Base-by-base conservation (phyloP, 164 flowering plant genomes). In the Hamamelis virginiana region DNA sequence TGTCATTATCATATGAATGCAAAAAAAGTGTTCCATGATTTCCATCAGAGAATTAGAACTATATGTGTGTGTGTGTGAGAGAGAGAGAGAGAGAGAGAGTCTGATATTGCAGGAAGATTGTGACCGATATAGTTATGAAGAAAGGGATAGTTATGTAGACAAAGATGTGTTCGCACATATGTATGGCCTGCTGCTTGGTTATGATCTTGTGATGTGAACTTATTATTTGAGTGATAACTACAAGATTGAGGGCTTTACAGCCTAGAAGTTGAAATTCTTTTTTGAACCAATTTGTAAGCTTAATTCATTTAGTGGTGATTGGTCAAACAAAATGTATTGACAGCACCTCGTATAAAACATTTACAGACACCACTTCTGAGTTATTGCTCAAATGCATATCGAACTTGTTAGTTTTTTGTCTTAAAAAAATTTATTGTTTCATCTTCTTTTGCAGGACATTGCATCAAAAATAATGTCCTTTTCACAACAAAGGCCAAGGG, bases 401-500 rank as follows among this genome's bases (percentile, higher is more conserved):
- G 41, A n/a, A 33, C 41, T 33, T 6, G 41, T 33, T 2, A 33
- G 6, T 6, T 2, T 33, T 33, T 33, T 33, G 41, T 33, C 41
- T 33, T n/a, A n/a, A n/a, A n/a, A n/a, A n/a, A n/a, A n/a, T n/a
- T n/a, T n/a, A n/a, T n/a, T n/a, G n/a, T 33, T 27, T 50, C 1
- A 11, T 16, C 50, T 44, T 26, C 19, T 16, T 65, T 62, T 68
- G 68, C 78, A 88, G 92, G 92, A 88, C 41, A 69, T 88, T 72
- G 90, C 86, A 1, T 68, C 84, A 28, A 88, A 84, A 69, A 47
- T 88, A 74, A 68, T 84, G 67, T 77, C 83, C 3, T 85, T 86
- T 74, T 56, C 92, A 59, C 86, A 82, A 47, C 90, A 85, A 75
- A 84, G 86, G 69, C 84, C 84, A n/a, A 80, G 90, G 71, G 92